Evolutionary conservation across 305 asterid species (phyloP), one percentile per base, ranked within the genome.

Genomic region (Lippia alba): DNA sequence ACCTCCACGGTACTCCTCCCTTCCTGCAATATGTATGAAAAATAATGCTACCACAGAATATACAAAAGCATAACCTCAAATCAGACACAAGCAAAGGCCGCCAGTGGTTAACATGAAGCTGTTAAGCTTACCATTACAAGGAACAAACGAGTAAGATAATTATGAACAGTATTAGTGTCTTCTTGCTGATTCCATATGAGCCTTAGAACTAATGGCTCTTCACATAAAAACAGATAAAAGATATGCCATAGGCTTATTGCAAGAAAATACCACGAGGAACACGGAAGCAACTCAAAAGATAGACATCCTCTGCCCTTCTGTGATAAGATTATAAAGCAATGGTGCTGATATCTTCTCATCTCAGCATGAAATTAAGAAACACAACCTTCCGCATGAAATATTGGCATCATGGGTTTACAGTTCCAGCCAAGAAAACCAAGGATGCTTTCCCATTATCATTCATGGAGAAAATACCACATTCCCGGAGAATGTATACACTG

Each of bases 51-150:
- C 46, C 58, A 61, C 20, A 40, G 66, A 51, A 76, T 61, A 54
- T 61, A 56, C 57, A 65, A 54, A 50, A 34, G 17, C 62, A 64
- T 64, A 66, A 62, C 70, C 63, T 69, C 70, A 70, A 67, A 71
- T 63, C 54, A 57, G 51, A 61, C 57, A 75, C 57, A 64, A 50
- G 60, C 76, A 76, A 67, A 63, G 62, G 57, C 78, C 67, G 76
- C 80, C 81, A 75, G 58, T 50, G 76, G 66, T 45, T 50, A 67
- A 72, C 66, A 72, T 58, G 74, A 79, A 82, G 68, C 30, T 24
- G 30, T 66, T 68, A 68, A 78, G 78, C 97, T 92, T 90, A 90
- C 96, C 98, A 82, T 80, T 63, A 84, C 76, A 72, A 34, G 80
- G 81, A 70, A 85, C 69, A 75, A 76, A 83, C 76, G 85, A 83